Conservation (phyloP, 345 rosid genomes). For the Reutealis trisperma region DNA sequence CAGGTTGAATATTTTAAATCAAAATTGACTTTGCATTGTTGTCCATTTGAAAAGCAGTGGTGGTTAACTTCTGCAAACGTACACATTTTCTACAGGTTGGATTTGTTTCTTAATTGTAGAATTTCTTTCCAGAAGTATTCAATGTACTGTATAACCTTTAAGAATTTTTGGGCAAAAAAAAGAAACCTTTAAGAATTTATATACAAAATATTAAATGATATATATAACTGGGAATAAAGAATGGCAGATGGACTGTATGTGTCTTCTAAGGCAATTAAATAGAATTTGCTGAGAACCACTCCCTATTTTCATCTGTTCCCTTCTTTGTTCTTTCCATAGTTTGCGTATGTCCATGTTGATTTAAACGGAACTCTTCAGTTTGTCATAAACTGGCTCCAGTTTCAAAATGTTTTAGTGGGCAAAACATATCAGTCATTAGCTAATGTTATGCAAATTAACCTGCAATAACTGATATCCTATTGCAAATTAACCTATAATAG, state of each 20-base stretch:
- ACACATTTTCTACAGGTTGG: slow-evolving; percentile 4
- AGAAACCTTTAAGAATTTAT: background rate
- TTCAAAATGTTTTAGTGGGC: background rate
- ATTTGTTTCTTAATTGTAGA: slow-evolving; percentile 19
- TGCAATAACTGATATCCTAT: background rate
- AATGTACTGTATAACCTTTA: background rate
- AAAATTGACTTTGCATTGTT: background rate
- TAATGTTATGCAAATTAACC: background rate
- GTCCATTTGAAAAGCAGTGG: background rate
- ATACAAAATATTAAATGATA: background rate
- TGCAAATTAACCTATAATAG: background rate
- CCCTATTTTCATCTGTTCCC: background rate
- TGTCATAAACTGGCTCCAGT: background rate
- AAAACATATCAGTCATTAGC: background rate
- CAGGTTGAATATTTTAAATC: slow-evolving; percentile 1
- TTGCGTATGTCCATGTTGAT: background rate
- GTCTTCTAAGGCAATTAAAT: background rate
- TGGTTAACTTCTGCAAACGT: background rate
- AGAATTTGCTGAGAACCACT: background rate
- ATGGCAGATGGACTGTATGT: background rate
- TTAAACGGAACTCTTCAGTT: background rate
- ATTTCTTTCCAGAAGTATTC: background rate
- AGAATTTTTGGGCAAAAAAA: too few relatives aligned
- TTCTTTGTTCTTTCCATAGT: background rate
- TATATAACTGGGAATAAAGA: background rate